Base-by-base conservation (phyloP, 1,139 yeast genomes). In the Pichia kudriavzevii region DNA sequence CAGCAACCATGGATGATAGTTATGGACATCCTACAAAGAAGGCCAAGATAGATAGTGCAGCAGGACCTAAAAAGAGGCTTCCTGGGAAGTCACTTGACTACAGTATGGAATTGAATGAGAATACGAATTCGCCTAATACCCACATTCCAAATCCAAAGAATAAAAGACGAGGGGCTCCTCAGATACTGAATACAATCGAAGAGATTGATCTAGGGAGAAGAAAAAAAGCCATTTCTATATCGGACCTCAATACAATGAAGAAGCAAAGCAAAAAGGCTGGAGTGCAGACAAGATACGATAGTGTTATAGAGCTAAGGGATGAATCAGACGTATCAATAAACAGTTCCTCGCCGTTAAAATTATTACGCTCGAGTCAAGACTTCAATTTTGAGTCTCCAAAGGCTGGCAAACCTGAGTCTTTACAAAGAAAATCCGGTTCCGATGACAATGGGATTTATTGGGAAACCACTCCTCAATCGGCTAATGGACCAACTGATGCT, bases 361-460 rank as follows among this genome's bases (percentile, higher is more conserved):
- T 40, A 2, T 27, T 38, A 10, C 22, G 38, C 11, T 40, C 43
- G 3, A 40, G 43, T 26, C 43, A 40, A 22, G 43, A 40, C 4
- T 40, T 40, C 12, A 38, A 31, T 22, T 15, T 40, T 4, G 41
- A 40, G 8, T 21, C 28, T 4, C 32, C 35, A 6, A n/a, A n/a
- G n/a, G n/a, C n/a, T n/a, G n/a, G n/a, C n/a, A n/a, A n/a, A n/a
- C n/a, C n/a, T n/a, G n/a, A n/a, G n/a, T n/a, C n/a, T n/a, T n/a
- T n/a, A n/a, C n/a, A n/a, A n/a, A n/a, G n/a, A n/a, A n/a, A 38
- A 25, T 48, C 40, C 11, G 48, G 55, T 22, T 52, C 59, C 1
- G 60, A 56, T 33, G 59, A 55, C n/a, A n/a, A n/a, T n/a, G 53
- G 50, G 13, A 54, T 56, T n/a, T 55, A 52, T 32, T 56, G 60